Conservation (phyloP, 2,329 filamentous ascomycete species). For the Nothophaeocryptopus gaeumannii region DNA sequence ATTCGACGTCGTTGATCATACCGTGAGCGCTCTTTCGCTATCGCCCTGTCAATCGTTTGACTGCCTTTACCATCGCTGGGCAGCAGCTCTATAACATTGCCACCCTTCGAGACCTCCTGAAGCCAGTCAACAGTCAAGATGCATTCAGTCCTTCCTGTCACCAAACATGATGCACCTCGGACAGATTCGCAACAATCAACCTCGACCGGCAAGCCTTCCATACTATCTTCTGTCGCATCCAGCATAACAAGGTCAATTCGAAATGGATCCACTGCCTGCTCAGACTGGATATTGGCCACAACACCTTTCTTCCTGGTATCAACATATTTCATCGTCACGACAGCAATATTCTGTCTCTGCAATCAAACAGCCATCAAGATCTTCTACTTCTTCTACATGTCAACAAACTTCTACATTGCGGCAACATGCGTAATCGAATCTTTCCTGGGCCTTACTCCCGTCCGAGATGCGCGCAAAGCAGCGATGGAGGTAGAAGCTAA, state of each 20-base stretch:
- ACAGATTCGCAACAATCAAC: conserved; percentile 6
- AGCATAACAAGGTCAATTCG: conserved; percentile 13
- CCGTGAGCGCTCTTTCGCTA: no score
- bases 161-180: conserved; percentile 7
- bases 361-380: conserved; percentile 29
- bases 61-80: background rate
- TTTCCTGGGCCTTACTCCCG: conserved; percentile 33
- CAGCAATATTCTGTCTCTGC: conserved; percentile 31
- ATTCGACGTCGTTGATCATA: no score
- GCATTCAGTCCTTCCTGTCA: conserved; percentile 12
- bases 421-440: conserved; percentile 30
- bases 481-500: conserved; percentile 30
- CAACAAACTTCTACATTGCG: conserved; percentile 34
- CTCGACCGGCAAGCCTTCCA: conserved; percentile 9
- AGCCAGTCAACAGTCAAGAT: background rate
- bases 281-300: conserved; percentile 32
- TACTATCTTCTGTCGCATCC: conserved; percentile 13
- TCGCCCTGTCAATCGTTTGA: background rate
- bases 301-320: conserved; percentile 31
- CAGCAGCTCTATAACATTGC: no score
- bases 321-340: conserved; percentile 32
- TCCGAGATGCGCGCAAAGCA: conserved; percentile 29
- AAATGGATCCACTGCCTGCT: conserved; percentile 21
- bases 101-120: no score
- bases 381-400: conserved; percentile 36